Evolutionary conservation across 495 filamentous ascomycete species (phyloP), one percentile per base, ranked within the genome.

Genomic region (Venustampulla echinocandica): DNA sequence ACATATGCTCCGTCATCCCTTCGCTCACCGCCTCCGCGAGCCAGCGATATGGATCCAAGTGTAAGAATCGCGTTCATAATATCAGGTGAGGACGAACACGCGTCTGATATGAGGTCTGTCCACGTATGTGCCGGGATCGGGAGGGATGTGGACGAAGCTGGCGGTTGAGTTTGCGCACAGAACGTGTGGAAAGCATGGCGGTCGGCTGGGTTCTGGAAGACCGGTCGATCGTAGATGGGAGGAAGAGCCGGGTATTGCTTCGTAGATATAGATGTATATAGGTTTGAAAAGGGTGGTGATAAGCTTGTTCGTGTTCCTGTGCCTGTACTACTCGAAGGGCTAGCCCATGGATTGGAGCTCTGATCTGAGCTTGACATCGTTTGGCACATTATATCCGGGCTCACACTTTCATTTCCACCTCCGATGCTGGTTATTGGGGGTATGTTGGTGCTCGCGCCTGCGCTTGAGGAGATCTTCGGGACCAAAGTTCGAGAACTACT

Each of bases 401-500:
- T 30, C 7, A 7, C n/a, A 30, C 27, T 30, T 30, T 30, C 27
- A 30, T n/a, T n/a, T n/a, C n/a, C n/a, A n/a, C n/a, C n/a, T n/a
- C n/a, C n/a, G n/a, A n/a, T n/a, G n/a, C n/a, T n/a, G n/a, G n/a
- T n/a, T n/a, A n/a, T n/a, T n/a, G n/a, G n/a, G n/a, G n/a, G n/a
- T n/a, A 30, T 30, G 27, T 7, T n/a, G 27, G 27, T 7, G n/a
- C 27, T 30, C n/a, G n/a, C 27, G 17, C 34, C 34, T 10, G 10
- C 34, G 6, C n/a, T n/a, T n/a, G 34, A 37, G 6, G 7, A 5
- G 5, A 5, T 6, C 15, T 51, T 50, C 17, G 52, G 52, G n/a
- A 51, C 52, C 2, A 55, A 25, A 17, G 35, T 44, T 18, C 52
- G 36, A 0, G 52, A 47, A 7, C 38, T 30, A 14, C 30, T 44